A percentile compares a stretch with the other conserved stretches of the same genome.
Evolutionary conservation across 805 yeast species (phyloP).

Genomic region (Pichia pseudocactophila): DNA sequence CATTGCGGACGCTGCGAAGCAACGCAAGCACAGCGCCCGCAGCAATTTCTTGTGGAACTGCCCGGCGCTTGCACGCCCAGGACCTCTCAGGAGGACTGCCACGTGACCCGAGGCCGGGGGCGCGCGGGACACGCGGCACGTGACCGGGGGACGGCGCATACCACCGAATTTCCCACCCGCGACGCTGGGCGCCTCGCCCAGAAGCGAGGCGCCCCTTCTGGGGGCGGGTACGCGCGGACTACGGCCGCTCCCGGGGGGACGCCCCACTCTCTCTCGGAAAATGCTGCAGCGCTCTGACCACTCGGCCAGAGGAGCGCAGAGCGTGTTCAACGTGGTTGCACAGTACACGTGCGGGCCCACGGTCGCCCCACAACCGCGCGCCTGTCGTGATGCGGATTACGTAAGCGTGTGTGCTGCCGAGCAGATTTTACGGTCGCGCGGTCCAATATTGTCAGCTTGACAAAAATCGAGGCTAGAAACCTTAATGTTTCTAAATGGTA

Average conservation of each 20-base stretch:
- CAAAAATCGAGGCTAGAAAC: too few relatives aligned
- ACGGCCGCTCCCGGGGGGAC: constrained; percentile 13
- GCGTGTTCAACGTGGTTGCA: too few relatives aligned
- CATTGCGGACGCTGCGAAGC: constrained; percentile 16
- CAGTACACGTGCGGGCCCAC: too few relatives aligned
- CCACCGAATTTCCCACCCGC: constrained; percentile 38
- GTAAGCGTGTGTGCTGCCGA: too few relatives aligned
- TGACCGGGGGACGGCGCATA: constrained; percentile 21
- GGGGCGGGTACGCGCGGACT: constrained; percentile 30
- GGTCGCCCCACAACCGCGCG: too few relatives aligned
- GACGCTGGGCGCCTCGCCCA: constrained; percentile 6
- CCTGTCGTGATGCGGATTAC: too few relatives aligned
- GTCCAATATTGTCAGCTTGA: too few relatives aligned
- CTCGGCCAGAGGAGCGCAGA: constrained; percentile 9
- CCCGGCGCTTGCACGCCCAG: constrained; percentile 31
- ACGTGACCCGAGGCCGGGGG: too few relatives aligned
- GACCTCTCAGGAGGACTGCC: constrained; percentile 32
- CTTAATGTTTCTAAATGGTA: background rate
- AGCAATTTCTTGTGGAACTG: too few relatives aligned
- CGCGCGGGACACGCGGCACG: constrained; percentile 18
- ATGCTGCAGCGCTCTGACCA: constrained; percentile 8
- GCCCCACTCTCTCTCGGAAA: background rate
- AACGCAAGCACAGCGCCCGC: too few relatives aligned
- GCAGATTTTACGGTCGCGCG: too few relatives aligned
- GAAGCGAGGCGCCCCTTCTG: constrained; percentile 18